phyloP scores from a whole-genome alignment of 108 stramenopile species.

The Cyclostephanos tholiformis region DNA sequence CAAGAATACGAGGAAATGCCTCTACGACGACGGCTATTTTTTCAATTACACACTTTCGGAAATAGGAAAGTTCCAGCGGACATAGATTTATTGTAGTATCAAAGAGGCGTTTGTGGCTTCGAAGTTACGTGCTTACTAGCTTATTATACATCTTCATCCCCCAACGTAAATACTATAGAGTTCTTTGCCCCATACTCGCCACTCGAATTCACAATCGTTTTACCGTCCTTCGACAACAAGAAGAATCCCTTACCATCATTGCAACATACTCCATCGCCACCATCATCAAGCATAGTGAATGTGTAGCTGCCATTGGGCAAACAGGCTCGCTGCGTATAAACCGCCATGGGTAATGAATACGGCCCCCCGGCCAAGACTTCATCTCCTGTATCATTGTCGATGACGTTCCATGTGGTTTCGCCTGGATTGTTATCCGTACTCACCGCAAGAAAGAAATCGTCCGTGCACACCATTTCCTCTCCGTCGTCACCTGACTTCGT shows the following conservation, averaged over 20 bases:
- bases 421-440: constrained; percentile 43
- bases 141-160: too few species aligned
- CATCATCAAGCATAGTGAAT: constrained; percentile 29
- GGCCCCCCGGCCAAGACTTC: constrained; percentile 36
- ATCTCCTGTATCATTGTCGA: constrained; percentile 30
- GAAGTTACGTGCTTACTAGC: too few species aligned
- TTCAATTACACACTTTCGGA: too few species aligned
- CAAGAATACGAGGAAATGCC: too few species aligned
- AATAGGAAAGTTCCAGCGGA: too few species aligned
- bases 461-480: constrained; percentile 25
- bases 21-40: too few species aligned
- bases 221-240: constrained; percentile 34
- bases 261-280: constrained; percentile 37
- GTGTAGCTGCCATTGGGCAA: constrained; percentile 38
- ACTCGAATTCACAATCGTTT: constrained; percentile 32
- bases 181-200: too few species aligned
- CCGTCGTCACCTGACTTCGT: neutral
- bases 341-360: constrained; percentile 29
- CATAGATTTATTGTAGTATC: too few species aligned
- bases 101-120: too few species aligned
- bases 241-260: constrained; percentile 37
- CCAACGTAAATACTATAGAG: too few species aligned
- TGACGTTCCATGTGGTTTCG: constrained; percentile 33
- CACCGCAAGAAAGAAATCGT: constrained; percentile 38
- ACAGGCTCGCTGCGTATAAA: constrained; percentile 38